Evolutionary conservation across 345 rosid genomes (phyloP).

Genomic region (Syzygium grande): DNA sequence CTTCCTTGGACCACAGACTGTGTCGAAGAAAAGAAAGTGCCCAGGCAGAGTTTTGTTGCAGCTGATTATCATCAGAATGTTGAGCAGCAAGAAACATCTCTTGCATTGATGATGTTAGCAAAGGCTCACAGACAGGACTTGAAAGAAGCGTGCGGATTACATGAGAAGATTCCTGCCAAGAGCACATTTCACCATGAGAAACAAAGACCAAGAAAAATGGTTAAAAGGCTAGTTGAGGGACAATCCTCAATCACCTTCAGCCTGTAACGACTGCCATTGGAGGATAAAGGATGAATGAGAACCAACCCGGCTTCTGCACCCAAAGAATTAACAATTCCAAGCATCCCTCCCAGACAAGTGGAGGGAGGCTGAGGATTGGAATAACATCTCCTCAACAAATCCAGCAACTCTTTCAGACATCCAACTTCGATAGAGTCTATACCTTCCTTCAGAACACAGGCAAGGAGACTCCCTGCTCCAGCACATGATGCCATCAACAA

Average conservation of each 20-base stretch:
- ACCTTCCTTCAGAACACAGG: constrained; percentile 64
- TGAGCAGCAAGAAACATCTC: constrained; percentile 80
- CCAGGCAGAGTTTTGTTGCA: constrained; percentile 84
- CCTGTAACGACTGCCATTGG: constrained; percentile 18
- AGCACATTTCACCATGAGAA: constrained; percentile 9
- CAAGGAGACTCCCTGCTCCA: constrained; percentile 77
- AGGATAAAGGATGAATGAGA: constrained; percentile 27
- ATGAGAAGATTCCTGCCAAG: constrained; percentile 50
- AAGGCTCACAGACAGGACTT: constrained; percentile 41
- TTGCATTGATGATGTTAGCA: constrained; percentile 55
- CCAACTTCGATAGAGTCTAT: constrained; percentile 52
- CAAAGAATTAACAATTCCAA: constrained; percentile 75
- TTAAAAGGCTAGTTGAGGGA: not conserved
- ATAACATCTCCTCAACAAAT: constrained; percentile 68
- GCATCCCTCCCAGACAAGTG: constrained; percentile 76
- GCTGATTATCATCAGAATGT: constrained; percentile 56
- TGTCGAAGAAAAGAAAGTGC: constrained; percentile 66
- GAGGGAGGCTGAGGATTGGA: constrained; percentile 49
- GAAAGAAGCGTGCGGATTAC: constrained; percentile 52
- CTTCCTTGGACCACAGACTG: constrained; percentile 52
- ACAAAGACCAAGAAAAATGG: not conserved
- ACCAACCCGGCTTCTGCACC: constrained; percentile 82
- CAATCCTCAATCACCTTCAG: constrained; percentile 35
- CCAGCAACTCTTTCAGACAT: constrained; percentile 41
- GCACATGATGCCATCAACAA: constrained; percentile 73